phyloP scores from a whole-genome alignment of 164 flowering plant genomes.

The Paratinospora sagittata region DNA sequence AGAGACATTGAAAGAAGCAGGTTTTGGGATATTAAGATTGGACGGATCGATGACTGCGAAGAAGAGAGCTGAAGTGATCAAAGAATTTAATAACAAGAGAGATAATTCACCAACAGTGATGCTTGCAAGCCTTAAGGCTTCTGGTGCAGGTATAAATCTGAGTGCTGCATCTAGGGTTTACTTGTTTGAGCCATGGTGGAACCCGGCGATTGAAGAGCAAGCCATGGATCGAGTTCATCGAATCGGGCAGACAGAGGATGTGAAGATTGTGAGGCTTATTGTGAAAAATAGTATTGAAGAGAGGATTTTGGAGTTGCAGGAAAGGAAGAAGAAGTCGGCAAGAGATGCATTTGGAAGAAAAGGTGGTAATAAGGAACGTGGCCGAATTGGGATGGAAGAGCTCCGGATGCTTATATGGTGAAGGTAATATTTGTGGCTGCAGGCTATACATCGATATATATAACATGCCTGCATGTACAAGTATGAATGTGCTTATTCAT shows the following conservation, averaged over 20 bases:
- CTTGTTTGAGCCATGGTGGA: slow-evolving; percentile 95
- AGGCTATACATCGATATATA: neutral
- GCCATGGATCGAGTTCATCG: slow-evolving; percentile 94
- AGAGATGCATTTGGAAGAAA: slow-evolving; percentile 52
- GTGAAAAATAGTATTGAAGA: slow-evolving; percentile 74
- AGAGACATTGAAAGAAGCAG: slow-evolving; percentile 63
- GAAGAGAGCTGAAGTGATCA: slow-evolving; percentile 51
- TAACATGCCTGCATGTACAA: neutral
- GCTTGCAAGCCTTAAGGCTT: slow-evolving; percentile 77
- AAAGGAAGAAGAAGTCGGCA: slow-evolving; percentile 62
- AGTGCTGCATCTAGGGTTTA: slow-evolving; percentile 80
- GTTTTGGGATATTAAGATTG: slow-evolving; percentile 55
- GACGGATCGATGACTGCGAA: slow-evolving; percentile 83
- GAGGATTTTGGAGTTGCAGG: slow-evolving; percentile 72
- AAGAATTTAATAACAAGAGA: slow-evolving; percentile 40
- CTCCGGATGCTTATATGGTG: slow-evolving; percentile 57
- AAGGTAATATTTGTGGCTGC: slow-evolving; percentile 3
- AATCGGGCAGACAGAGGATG: slow-evolving; percentile 80
- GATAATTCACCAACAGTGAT: slow-evolving; percentile 48
- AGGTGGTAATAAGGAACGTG: slow-evolving; percentile 35
- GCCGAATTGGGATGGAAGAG: slow-evolving; percentile 49
- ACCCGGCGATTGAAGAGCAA: slow-evolving; percentile 93
- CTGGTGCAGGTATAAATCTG: slow-evolving; percentile 78
- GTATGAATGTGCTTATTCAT: no score
- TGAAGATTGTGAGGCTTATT: slow-evolving; percentile 68